A percentile compares a stretch with the other conserved stretches of the same genome.
These are phyloP conservation scores for Rostrohypoxylon terebratum DNA, from an alignment of 495 filamentous ascomycete genomes.

Conservation along the genomic window DNA sequence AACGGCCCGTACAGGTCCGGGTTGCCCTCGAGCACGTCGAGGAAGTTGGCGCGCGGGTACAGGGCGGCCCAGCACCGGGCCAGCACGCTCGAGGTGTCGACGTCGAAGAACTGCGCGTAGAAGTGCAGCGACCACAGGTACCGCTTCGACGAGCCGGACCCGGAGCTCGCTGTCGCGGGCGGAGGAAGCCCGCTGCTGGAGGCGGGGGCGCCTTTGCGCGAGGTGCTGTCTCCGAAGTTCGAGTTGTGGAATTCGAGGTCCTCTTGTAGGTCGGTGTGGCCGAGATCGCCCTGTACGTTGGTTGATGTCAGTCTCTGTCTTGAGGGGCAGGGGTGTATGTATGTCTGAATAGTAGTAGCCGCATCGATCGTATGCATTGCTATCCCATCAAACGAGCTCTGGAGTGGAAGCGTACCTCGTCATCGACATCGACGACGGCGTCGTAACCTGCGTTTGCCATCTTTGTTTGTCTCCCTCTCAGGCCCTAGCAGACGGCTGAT, in stretches of 20 bases:
- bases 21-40: conserved; percentile 97
- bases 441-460: conserved; percentile 94
- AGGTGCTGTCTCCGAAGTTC: conserved; percentile 67
- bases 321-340: background rate
- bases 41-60: conserved; percentile 91
- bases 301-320: background rate
- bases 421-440: conserved; percentile 96
- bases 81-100: conserved; percentile 90
- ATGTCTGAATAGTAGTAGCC: conserved; percentile 1
- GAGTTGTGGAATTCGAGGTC: conserved; percentile 99
- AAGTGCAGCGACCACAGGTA: conserved; percentile 92
- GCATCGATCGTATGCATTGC: background rate
- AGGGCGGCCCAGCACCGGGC: conserved; percentile 84
- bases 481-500: background rate
- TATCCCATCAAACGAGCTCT: conserved; percentile 13
- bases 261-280: conserved; percentile 96
- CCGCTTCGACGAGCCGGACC: conserved; percentile 72
- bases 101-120: conserved; percentile 98
- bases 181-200: conserved; percentile 69
- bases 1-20: conserved; percentile 94
- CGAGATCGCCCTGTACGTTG: conserved; percentile 84
- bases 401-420: conserved; percentile 71
- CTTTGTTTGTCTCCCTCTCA: conserved; percentile 30
- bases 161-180: conserved; percentile 65
- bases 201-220: conserved; percentile 60